Percentiles rank a stretch among this genome's conserved stretches.
These are phyloP conservation scores for Boletus sp. DNA, from an alignment of 1,284 basidiomycete species.

Conservation along the genomic window DNA sequence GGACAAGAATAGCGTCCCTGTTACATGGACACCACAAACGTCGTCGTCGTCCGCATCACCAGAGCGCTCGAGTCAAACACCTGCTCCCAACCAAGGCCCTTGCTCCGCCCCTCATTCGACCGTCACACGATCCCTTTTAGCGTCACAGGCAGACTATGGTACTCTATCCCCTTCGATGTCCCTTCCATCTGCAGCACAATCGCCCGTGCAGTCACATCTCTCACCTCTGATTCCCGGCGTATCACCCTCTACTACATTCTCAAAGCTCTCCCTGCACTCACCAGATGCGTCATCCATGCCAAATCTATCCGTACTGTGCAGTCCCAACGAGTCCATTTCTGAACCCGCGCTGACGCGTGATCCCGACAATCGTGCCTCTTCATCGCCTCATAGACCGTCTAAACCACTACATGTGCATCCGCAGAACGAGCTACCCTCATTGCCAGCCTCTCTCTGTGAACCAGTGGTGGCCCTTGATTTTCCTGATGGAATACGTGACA, in stretches of 20 bases:
- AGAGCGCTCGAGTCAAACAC: constrained; percentile 14
- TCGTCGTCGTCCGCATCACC: constrained; percentile 6
- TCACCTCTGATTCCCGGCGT: constrained; percentile 17
- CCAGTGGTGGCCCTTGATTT: constrained; percentile 15
- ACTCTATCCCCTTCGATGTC: constrained; percentile 13
- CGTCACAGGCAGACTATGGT: constrained; percentile 4
- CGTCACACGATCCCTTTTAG: neutral
- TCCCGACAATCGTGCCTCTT: constrained; percentile 17
- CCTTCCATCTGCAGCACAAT: neutral
- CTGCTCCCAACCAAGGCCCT: constrained; percentile 5
- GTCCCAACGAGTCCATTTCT: constrained; percentile 13
- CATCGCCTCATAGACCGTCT: constrained; percentile 26
- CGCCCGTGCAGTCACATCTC: constrained; percentile 10
- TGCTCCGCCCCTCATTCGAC: neutral
- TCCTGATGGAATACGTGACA: constrained; percentile 27
- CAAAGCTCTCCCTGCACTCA: constrained; percentile 43
- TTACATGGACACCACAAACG: constrained; percentile 18
- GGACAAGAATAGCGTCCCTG: constrained; percentile 22
- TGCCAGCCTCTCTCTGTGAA: constrained; percentile 11
- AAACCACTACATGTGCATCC: constrained; percentile 36
- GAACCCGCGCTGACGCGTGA: neutral
- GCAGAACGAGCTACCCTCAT: constrained; percentile 25
- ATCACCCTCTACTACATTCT: constrained; percentile 45
- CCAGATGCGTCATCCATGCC: constrained; percentile 28
- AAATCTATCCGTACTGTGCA: constrained; percentile 13